Evolutionary conservation across 2,329 filamentous ascomycete species (phyloP), one percentile per base, ranked within the genome.

Genomic region (Alternaria sp.): DNA sequence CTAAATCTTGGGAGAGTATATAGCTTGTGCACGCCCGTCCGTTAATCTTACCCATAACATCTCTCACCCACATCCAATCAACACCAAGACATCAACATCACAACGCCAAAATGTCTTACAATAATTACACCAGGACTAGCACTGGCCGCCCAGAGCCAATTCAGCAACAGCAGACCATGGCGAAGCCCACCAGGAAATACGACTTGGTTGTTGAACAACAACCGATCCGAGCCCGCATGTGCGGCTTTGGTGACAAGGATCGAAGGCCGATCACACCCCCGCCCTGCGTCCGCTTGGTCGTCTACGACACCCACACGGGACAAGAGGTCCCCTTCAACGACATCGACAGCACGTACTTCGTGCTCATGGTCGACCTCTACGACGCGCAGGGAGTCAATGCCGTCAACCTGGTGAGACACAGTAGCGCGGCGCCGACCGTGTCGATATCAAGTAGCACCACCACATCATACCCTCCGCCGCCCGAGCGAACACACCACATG

Each of bases 181-280:
- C 11, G 9, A 25, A 43, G 9, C 15, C 33, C 25, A 43, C 20
- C 12, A 54, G 57, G 23, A 33, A 20, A 45, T 63, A 80, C 79
- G 91, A 89, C 65, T 86, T 97, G 55, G 85, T 90, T 69, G 93
- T 97, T 64, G 89, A 92, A 70, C 96, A 99, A 83, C 94, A 98
- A 80, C 96, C 96, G 55, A 87, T 93, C 73, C 89, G 96, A 73
- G 96, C 96, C 69, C 92, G 96, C 65, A 98, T 98, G 96, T 99
- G 96, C 83, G 96, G 96, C 8, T 99, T 98, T 82, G 96, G 96
- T 66, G 96, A 99, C 84, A 99, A 97, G 92, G 96, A 99, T 80
- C 92, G 96, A 69, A 88, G 96, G 68, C 96, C 96, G 25, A 97
- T 99, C 72, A 98, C 96, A 26, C 95, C 96, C 14, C 96, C 96